A percentile compares a stretch with the other conserved stretches of the same genome.
These are phyloP conservation scores for Penstemon eatonii DNA, from an alignment of 257 asterid species.

Conservation along the genomic window DNA sequence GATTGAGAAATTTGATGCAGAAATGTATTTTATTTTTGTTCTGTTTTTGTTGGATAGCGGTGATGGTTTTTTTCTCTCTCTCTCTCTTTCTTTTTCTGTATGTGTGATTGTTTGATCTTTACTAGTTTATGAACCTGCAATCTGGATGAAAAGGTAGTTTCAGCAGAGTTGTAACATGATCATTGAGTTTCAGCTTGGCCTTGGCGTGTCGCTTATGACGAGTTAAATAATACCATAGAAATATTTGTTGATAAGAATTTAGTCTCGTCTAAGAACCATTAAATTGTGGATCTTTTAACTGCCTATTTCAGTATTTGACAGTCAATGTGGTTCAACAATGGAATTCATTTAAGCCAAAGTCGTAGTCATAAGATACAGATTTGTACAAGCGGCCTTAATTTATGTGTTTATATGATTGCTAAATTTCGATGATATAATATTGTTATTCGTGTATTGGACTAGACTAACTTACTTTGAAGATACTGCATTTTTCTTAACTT, in stretches of 20 bases:
- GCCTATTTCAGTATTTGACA: conserved; percentile 8
- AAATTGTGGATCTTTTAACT: conserved; percentile 9
- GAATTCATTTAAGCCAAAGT: conserved; percentile 8
- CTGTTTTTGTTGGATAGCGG: not conserved
- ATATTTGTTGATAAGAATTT: not conserved
- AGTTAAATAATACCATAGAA: conserved; percentile 1
- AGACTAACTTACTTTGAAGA: conserved; percentile 18
- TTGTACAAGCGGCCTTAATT: not conserved
- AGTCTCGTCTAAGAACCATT: not conserved
- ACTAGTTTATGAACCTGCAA: conserved; percentile 1
- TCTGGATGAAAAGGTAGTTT: conserved; percentile 14
- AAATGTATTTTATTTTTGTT: not conserved
- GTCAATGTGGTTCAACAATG: conserved; percentile 29
- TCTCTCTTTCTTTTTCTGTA: not conserved
- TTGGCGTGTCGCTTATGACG: not conserved
- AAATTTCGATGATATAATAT: conserved; percentile 14
- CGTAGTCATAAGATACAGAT: not conserved
- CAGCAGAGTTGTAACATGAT: conserved; percentile 13
- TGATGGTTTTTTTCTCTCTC: conserved; percentile 1
- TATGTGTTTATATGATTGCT: conserved; percentile 27
- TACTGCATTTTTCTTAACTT: conserved; percentile 27
- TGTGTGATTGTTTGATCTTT: not conserved
- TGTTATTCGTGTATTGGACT: conserved; percentile 13
- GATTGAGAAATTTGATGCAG: conserved; percentile 16
- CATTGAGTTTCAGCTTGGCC: conserved; percentile 6